Base-by-base conservation (phyloP, 108 stramenopile genomes). In the Nitzschia inconspicua region DNA sequence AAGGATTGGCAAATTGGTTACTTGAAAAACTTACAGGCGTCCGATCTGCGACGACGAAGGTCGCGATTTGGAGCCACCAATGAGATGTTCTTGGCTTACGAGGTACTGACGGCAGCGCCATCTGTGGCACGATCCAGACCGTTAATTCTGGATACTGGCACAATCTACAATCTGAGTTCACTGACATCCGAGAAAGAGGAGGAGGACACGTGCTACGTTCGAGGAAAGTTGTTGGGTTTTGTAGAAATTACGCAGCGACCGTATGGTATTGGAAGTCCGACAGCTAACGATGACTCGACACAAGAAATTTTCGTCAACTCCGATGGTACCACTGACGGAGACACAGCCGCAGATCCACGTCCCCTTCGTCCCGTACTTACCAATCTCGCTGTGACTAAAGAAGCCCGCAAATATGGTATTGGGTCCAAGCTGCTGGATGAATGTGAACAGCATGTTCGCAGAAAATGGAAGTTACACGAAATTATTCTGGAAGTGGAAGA, bases 401-500 rank as follows among this genome's bases (percentile, higher is more conserved):
- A 68, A 14, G 84, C 84, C 16, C 77, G 90, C 43, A 44, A 68
- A 31, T 78, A 66, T 40, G 90, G 89, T 3, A 75, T 91, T 2
- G 90, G 86, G 14, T 75, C 81, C 3, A 66, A 66, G 49, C 59
- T 91, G n/a, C 32, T 88, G 34, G 78, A 86, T 46, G 64, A 48
- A 19, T 84, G 86, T 43, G 90, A 88, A 71, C 31, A 70, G 20
- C 75, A 72, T 51, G 84, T 88, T 22, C 16, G 47, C 3, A 32
- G 44, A 7, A 52, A 67, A 26, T 90, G 89, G 89, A 68, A 76
- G n/a, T 66, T 71, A 11, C 49, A 72, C 23, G 81, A 79, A 77
- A 80, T 91, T n/a, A 69, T 88, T 0, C 57, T 91, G 49, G 86
- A 91, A 78, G 90, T 91, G 9, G 90, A 91, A 69, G 84, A 85